phyloP scores from a whole-genome alignment of 2,329 filamentous ascomycete species.

The Arthroderma sp. region DNA sequence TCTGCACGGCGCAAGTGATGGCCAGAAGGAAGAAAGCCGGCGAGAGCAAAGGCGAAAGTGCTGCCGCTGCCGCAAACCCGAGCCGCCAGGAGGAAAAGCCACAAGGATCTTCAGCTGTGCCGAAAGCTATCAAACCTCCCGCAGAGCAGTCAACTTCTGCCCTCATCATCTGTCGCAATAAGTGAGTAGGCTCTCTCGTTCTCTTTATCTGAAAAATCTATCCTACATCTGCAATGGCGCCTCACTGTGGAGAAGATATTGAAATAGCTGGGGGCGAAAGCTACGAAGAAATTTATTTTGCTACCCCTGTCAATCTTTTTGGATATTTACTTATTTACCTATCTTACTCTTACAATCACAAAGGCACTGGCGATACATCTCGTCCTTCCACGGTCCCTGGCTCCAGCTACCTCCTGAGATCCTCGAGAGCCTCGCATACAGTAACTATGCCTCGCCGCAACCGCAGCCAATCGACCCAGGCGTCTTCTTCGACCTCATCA shows the following conservation, averaged over 20 bases:
- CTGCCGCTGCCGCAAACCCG: neutral
- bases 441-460: constrained; percentile 64
- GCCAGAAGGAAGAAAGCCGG: constrained; percentile 15
- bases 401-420: constrained; percentile 66
- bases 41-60: constrained; percentile 5
- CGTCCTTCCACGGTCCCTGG: constrained; percentile 73
- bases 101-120: constrained; percentile 8
- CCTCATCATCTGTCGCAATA: constrained; percentile 54
- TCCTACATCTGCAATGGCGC: neutral
- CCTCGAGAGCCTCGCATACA: constrained; percentile 64
- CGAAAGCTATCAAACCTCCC: constrained; percentile 7
- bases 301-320: neutral
- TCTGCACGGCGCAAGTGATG: constrained; percentile 9
- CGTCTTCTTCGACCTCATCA: constrained; percentile 72
- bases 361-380: constrained; percentile 78
- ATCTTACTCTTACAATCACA: neutral
- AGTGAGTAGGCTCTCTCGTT: constrained; percentile 36
- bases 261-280: neutral
- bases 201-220: neutral
- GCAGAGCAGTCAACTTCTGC: constrained; percentile 34
- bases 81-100: constrained; percentile 1
- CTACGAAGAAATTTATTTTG: constrained; percentile 1
- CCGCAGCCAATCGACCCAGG: constrained; percentile 68
- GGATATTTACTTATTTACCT: neutral
- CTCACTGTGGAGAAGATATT: neutral